Conservation (phyloP, 768 basidiomycete species). For the Amanita rubescens region DNA sequence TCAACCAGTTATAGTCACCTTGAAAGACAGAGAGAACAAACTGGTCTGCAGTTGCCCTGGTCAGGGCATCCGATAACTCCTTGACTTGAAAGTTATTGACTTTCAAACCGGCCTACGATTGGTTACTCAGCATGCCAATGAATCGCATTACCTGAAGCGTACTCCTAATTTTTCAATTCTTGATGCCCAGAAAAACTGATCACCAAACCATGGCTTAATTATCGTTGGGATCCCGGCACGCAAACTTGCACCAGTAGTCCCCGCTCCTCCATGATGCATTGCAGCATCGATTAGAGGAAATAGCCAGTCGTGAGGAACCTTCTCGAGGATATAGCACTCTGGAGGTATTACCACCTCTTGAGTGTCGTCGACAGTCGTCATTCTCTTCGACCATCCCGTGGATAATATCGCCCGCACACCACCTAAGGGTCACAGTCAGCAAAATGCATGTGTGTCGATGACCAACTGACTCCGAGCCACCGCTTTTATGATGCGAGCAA, state of each 20-base stretch:
- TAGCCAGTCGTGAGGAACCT: constrained; percentile 63
- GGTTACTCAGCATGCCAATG: not conserved
- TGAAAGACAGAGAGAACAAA: constrained; percentile 19
- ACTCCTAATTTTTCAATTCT: constrained; percentile 59
- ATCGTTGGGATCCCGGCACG: constrained; percentile 59
- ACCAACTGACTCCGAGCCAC: constrained; percentile 45
- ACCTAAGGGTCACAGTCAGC: constrained; percentile 25
- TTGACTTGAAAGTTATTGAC: constrained; percentile 37
- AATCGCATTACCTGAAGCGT: constrained; percentile 13
- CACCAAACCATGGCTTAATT: constrained; percentile 68
- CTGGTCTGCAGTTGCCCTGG: constrained; percentile 45
- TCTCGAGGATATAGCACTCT: constrained; percentile 50
- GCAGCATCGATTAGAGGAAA: constrained; percentile 56
- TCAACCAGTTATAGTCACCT: not conserved
- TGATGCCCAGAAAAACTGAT: constrained; percentile 60
- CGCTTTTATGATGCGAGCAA: constrained; percentile 48
- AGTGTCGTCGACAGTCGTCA: constrained; percentile 31
- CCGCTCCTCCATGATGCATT: constrained; percentile 64
- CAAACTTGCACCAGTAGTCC: constrained; percentile 62
- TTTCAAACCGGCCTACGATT: constrained; percentile 38
- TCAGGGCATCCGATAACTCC: constrained; percentile 49
- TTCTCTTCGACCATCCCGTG: constrained; percentile 60
- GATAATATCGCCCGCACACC: constrained; percentile 61
- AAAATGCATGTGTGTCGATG: not conserved
- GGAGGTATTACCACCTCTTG: constrained; percentile 40